These are phyloP conservation scores for Penicillium sp. DNA, from an alignment of 2,329 filamentous ascomycete species.

Conservation along the genomic window DNA sequence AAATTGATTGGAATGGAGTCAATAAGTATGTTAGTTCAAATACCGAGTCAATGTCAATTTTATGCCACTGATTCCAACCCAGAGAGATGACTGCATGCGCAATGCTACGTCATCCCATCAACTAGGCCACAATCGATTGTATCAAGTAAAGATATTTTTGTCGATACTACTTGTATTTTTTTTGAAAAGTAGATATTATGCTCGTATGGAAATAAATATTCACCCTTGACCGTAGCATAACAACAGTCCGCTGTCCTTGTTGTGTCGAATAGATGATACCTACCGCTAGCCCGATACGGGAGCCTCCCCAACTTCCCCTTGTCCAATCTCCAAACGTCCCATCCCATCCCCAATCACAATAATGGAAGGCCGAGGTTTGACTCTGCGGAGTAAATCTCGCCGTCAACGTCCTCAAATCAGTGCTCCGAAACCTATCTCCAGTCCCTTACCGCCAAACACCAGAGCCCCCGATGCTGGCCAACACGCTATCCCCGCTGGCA, in stretches of 20 bases:
- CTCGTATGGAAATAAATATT: not conserved
- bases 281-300: conserved; percentile 6
- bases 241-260: not conserved
- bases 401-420: conserved; percentile 58
- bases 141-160: not conserved
- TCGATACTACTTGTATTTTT: not conserved
- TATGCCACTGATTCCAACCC: not conserved
- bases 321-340: conserved; percentile 4
- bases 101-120: not conserved
- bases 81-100: not conserved
- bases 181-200: not conserved
- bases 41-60: not conserved
- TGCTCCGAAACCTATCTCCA: conserved; percentile 58
- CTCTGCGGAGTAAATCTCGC: conserved; percentile 62
- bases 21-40: not conserved
- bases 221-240: not conserved
- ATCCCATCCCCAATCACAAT: conserved; percentile 15
- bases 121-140: not conserved
- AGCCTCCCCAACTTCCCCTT: conserved; percentile 7
- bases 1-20: not conserved
- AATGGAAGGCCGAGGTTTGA: conserved; percentile 60
- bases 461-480: conserved; percentile 37
- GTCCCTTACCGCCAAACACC: conserved; percentile 38
- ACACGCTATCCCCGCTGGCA: conserved; percentile 30
- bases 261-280: not conserved